Evolutionary conservation across 306 rosid species (phyloP), one percentile per base, ranked within the genome.

Genomic region (Cicer cuneatum): DNA sequence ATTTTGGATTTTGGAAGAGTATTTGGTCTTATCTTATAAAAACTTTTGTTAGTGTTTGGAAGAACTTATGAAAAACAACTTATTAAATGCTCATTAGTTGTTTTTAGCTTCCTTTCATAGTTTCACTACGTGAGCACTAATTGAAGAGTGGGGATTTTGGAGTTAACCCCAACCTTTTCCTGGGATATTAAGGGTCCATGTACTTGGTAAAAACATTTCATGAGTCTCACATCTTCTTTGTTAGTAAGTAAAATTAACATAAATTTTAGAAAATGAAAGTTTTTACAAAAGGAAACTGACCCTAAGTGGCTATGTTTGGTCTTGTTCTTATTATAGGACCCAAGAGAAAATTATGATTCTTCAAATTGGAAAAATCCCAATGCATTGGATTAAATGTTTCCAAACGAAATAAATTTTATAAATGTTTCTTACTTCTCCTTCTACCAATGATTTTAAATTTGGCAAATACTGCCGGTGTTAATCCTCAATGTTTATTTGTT

Each of bases 331-430:
- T 51, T 19, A 14, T 49, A 47, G 48, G 47, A 10, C 41, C 38
- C 59, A 10, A 53, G 73, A 66, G 12, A 72, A 47, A 16, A 52
- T 7, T 39, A 29, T 76, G 11, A 48, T 74, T 62, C n/a, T 19
- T 49, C 14, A 75, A 43, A 5, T 52, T 40, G 59, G 42, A 33
- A 74, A 24, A 53, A 24, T 56, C 13, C 41, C 5, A 60, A 16
- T 70, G 41, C 35, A 47, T 42, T 42, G 47, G 64, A 10, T 49
- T 7, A 59, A 37, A 45, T 76, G 60, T 21, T 76, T 54, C 11
- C 8, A 69, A 37, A 68, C 51, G 29, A 40, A 64, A 59, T 46
- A 61, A 70, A 71, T 7, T 78, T 48, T 43, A 3, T 67, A 56
- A 7, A 69, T 9, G 21, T 42, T 8, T 7, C 24, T 52, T 37